Base-by-base conservation (phyloP, 2,329 filamentous ascomycete genomes). In the Xylaria sp. region DNA sequence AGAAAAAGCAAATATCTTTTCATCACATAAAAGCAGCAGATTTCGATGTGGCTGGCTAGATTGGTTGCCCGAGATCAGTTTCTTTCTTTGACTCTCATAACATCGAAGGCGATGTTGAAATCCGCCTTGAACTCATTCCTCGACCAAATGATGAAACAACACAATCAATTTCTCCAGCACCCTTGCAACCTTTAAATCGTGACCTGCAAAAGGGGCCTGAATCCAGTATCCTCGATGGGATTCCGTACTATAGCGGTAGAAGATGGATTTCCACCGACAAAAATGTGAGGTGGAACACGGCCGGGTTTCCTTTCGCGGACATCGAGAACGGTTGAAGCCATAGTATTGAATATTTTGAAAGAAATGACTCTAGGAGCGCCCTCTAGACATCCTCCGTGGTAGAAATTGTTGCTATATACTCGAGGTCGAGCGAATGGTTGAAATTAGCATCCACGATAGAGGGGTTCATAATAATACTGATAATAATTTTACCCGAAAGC, bases 321-420 rank as follows among this genome's bases (percentile, higher is more conserved):
- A 27, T 61, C 47, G 21, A 61, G 32, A 4, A 60, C 6, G 44
- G 58, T 32, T 12, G 44, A n/a, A n/a, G 44, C n/a, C 44, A 60
- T 60, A 2, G 47, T 60, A 27, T 60, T 60, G 44, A 60, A 60
- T 35, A 44, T 13, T 21, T 60, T 60, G 29, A 50, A 60, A 32
- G 50, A 8, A 8, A 60, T 25, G 32, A 42, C 12, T 50, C 29
- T 1, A 29, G 44, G 44, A 60, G 50, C 13, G 44, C n/a, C 21
- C 50, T 60, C 44, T 50, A 5, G 16, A 60, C 40, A 8, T 61
- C 44, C 32, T 61, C 59, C 9, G 44, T 51, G 32, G 35, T 48
- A 29, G 47, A 60, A 3, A 44, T 60, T n/a, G 29, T 29, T 12
- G 35, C 5, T 42, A 60, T 60, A 29, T 60, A 60, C 57, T 48